Evolutionary conservation across 257 asterid genomes (phyloP).

Genomic region (Osmanthus fragrans): DNA sequence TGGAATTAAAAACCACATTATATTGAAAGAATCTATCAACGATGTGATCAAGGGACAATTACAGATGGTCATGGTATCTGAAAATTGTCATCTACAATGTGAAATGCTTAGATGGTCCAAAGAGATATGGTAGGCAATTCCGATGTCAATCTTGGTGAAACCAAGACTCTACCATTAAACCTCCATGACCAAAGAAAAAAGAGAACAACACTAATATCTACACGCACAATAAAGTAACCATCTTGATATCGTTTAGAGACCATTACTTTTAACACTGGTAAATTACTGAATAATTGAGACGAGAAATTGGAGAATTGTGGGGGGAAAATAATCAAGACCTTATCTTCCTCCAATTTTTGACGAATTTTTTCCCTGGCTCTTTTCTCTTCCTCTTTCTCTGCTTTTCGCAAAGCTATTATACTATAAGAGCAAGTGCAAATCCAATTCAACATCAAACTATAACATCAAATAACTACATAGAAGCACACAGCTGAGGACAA

Average conservation of each 20-base stretch:
- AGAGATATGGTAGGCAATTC: background rate
- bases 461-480: slow-evolving; percentile 8
- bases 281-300: slow-evolving; percentile 15
- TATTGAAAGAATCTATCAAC: background rate
- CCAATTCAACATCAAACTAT: slow-evolving; percentile 10
- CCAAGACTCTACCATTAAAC: background rate
- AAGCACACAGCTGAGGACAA: slow-evolving; percentile 26
- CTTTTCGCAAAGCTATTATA: slow-evolving; percentile 83
- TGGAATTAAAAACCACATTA: background rate
- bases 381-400: slow-evolving; percentile 93
- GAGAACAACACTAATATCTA: background rate
- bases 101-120: background rate
- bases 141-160: background rate
- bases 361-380: slow-evolving; percentile 94
- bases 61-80: background rate
- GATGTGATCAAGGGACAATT: background rate
- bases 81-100: background rate
- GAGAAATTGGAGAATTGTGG: slow-evolving; percentile 10
- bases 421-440: slow-evolving; percentile 42
- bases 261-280: background rate
- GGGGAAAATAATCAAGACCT: slow-evolving; percentile 47
- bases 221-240: background rate
- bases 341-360: slow-evolving; percentile 94
- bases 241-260: background rate
- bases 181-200: background rate